Percentiles rank a stretch among this genome's conserved stretches.
Conservation (phyloP, 495 filamentous ascomycete species). For the Penicillium diatomitis region DNA sequence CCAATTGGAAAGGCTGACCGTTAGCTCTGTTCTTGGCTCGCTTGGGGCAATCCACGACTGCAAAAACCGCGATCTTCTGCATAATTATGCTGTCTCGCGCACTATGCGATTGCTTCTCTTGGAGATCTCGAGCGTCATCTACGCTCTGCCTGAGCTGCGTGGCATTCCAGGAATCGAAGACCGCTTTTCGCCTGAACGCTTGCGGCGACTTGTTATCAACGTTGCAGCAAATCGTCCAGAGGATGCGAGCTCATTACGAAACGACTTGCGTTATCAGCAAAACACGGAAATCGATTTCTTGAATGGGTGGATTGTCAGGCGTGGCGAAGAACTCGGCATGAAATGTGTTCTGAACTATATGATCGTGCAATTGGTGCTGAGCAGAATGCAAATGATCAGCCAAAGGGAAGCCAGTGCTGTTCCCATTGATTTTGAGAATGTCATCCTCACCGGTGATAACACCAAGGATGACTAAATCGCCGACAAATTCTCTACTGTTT, state of each 20-base stretch:
- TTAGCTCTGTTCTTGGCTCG: constrained; percentile 75
- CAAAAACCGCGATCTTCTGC: constrained; percentile 64
- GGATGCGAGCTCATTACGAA: constrained; percentile 74
- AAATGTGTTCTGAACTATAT: constrained; percentile 58
- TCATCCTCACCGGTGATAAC: constrained; percentile 6
- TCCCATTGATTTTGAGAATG: constrained; percentile 22
- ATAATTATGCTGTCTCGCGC: constrained; percentile 45
- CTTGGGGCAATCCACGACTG: constrained; percentile 65
- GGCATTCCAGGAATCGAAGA: constrained; percentile 46
- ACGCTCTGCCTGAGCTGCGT: constrained; percentile 56
- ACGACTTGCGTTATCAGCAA: constrained; percentile 56
- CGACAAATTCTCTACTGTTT: background rate
- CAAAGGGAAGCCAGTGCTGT: constrained; percentile 22
- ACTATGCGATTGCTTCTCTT: constrained; percentile 53
- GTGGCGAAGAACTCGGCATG: constrained; percentile 59
- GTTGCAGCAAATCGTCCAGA: constrained; percentile 52
- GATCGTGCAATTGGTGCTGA: constrained; percentile 49
- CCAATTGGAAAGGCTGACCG: constrained; percentile 71
- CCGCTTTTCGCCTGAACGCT: constrained; percentile 46
- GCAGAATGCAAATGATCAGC: constrained; percentile 13
- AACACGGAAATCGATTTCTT: constrained; percentile 73
- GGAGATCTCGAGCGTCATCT: constrained; percentile 56
- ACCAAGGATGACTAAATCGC: constrained; percentile 2
- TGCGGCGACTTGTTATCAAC: constrained; percentile 45
- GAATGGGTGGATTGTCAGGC: constrained; percentile 72